Evolutionary conservation across 1,139 yeast species (phyloP), one percentile per base, ranked within the genome.

Genomic region (Suhomyces taliae): DNA sequence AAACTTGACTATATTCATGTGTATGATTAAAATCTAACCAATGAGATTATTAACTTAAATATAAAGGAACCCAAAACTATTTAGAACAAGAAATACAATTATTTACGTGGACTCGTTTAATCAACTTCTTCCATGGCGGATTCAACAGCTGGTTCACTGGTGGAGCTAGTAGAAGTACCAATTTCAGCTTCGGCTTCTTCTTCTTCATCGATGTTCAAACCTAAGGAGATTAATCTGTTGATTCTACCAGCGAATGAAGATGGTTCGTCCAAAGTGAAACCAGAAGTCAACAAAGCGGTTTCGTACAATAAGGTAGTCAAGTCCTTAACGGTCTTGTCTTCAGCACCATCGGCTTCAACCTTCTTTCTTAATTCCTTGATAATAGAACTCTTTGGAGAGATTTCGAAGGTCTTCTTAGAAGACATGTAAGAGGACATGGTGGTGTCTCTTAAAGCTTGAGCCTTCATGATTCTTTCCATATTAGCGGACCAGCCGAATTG

Each of bases 391-490:
- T 83, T 87, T 78, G 99, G 98, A 67, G 98, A 93, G 65, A 93
- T 90, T 82, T 95, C 99, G 67, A 93, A 90, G 65, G 95, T 93
- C 87, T 93, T 93, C 90, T 95, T 95, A 50, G 99, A 93, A 41
- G 99, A 87, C 99, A 93, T 95, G 95, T 93, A 93, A 55, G 97
- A 85, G 44, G 98, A 90, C 99, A 95, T 93, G 62, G 96, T 84
- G 62, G 96, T 88, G 76, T 93, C 99, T 81, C 99, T 91, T 66
- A 93, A 83, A 64, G 99, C 99, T 82, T 93, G 99, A 56, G 99
- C 99, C 83, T 93, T 93, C 99, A 93, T 95, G 82, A 93, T 93
- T 87, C 99, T 93, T 82, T 93, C 99, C 99, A 95, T 95, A 83
- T 93, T 93, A 66, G 99, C 99, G 61, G 99, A 93, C 99, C 99